A percentile compares a stretch with the other conserved stretches of the same genome.
Evolutionary conservation across 495 filamentous ascomycete species (phyloP).

Genomic region (Friedmanniomyces endolithicus): DNA sequence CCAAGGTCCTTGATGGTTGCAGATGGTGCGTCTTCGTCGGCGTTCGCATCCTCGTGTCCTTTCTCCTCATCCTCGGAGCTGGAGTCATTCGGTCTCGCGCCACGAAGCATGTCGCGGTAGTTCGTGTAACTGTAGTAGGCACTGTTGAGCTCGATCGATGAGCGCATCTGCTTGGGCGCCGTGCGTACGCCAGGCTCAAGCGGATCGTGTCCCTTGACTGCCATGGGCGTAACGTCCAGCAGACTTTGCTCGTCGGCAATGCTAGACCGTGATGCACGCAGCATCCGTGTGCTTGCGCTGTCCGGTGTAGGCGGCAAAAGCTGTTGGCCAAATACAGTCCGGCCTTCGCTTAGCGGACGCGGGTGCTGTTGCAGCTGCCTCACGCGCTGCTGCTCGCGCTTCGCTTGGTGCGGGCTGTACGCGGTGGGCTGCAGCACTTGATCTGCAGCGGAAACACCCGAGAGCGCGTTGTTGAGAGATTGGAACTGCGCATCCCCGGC

Average conservation of each 20-base stretch:
- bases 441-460: background rate
- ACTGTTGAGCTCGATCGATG: conserved; percentile 11
- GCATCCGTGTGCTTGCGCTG: conserved; percentile 16
- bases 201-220: conserved; percentile 9
- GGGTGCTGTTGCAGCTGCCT: background rate
- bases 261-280: conserved; percentile 15
- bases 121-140: conserved; percentile 4
- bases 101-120: background rate
- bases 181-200: conserved; percentile 7
- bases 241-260: conserved; percentile 11
- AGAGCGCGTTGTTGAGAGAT: conserved; percentile 10
- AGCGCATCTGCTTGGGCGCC: conserved; percentile 11
- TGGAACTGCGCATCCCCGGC: conserved; percentile 1
- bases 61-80: conserved; percentile 1
- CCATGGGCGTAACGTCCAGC: conserved; percentile 13
- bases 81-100: background rate
- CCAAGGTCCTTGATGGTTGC: conserved; percentile 6
- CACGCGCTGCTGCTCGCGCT: background rate
- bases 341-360: background rate
- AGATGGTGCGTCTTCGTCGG: background rate
- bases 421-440: background rate
- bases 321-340: conserved; percentile 13
- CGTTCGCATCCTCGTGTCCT: background rate
- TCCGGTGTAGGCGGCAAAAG: conserved; percentile 20
- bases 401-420: background rate